A percentile compares a stretch with the other conserved stretches of the same genome.
phyloP scores from a whole-genome alignment of 345 rosid genomes.

The Sapria himalayana region DNA sequence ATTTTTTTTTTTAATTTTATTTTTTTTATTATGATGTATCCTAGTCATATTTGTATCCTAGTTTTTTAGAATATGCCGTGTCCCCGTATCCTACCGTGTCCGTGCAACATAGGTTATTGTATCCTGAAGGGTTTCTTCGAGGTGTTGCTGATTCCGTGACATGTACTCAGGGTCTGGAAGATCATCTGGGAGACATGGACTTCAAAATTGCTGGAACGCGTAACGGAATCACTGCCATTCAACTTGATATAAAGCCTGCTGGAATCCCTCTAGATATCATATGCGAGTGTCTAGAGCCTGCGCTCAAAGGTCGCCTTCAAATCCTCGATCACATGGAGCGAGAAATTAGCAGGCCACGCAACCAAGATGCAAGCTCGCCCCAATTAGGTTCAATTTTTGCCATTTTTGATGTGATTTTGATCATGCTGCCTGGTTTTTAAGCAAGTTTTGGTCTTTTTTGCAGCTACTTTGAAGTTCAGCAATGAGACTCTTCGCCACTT shows the following conservation, averaged over 20 bases:
- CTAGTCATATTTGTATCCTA: too few species aligned
- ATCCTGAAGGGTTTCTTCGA: slow-evolving; percentile 3
- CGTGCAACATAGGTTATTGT: slow-evolving; percentile 7
- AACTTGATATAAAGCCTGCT: slow-evolving; percentile 95
- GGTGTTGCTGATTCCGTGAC: not conserved
- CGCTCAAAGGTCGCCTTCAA: slow-evolving; percentile 68
- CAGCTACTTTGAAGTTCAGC: slow-evolving; percentile 57
- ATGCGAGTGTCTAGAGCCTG: slow-evolving; percentile 71
- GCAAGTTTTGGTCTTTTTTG: slow-evolving; percentile 11
- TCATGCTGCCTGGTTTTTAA: slow-evolving; percentile 2
- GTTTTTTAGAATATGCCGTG: too few species aligned
- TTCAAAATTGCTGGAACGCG: slow-evolving; percentile 93
- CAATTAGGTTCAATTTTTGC: slow-evolving; percentile 36
- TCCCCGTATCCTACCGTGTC: too few species aligned
- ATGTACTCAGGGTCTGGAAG: slow-evolving; percentile 64
- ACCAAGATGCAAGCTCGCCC: slow-evolving; percentile 35
- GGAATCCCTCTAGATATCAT: slow-evolving; percentile 90
- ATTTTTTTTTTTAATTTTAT: too few species aligned
- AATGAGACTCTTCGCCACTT: slow-evolving; percentile 72
- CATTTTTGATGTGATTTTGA: slow-evolving; percentile 3
- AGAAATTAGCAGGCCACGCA: slow-evolving; percentile 49
- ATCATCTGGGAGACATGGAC: slow-evolving; percentile 98
- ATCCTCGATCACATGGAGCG: slow-evolving; percentile 82
- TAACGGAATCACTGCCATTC: slow-evolving; percentile 77
- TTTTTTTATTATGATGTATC: too few species aligned